These are phyloP conservation scores for Naegleria gruberi DNA, from an alignment of 208 protist genomes.

Conservation along the genomic window DNA sequence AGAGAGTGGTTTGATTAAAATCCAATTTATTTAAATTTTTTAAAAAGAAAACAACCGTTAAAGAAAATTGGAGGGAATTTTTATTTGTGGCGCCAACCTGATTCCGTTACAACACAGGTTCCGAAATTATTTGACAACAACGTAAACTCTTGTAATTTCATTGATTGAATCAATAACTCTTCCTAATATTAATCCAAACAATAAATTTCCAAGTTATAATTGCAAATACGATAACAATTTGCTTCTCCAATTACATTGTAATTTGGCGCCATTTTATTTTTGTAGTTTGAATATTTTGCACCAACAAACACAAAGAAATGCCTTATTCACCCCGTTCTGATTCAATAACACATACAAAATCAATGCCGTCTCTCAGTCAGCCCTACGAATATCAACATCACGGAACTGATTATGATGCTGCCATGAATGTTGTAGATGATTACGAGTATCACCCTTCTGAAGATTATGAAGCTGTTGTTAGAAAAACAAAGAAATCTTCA, in stretches of 20 bases:
- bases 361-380: background rate
- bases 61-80: background rate
- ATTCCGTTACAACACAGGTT: background rate
- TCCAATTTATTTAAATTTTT: background rate
- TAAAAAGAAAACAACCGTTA: background rate
- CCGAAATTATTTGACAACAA: no score
- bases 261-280: no score
- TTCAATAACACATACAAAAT: background rate
- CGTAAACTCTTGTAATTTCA: no score
- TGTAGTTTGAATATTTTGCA: no score
- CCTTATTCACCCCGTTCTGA: no score
- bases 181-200: no score
- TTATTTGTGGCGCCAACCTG: background rate
- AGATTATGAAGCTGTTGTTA: background rate
- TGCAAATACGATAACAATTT: no score
- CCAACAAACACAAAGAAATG: no score
- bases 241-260: no score
- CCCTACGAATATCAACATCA: background rate
- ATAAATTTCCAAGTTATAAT: no score
- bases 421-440: background rate
- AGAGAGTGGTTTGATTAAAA: background rate
- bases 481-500: background rate
- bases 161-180: no score
- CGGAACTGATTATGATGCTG: background rate
- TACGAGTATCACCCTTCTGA: background rate